These are phyloP conservation scores for Colletotrichum limetticola DNA, from an alignment of 2,329 filamentous ascomycete species.

Conservation along the genomic window DNA sequence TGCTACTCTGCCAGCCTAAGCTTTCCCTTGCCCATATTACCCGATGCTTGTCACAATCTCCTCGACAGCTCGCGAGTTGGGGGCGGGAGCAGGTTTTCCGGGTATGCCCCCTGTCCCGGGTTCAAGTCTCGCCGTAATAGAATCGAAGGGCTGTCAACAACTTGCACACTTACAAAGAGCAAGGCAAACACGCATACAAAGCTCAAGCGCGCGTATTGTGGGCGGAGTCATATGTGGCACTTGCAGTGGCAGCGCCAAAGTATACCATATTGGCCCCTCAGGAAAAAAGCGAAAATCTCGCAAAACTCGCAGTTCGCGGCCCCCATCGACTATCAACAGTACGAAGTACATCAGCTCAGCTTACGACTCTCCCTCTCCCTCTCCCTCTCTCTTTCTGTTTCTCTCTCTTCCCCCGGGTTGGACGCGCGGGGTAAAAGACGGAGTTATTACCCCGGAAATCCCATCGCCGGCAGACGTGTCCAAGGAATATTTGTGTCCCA, in stretches of 20 bases:
- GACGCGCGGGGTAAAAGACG: constrained; percentile 25
- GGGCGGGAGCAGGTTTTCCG: no score
- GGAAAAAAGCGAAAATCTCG: neutral
- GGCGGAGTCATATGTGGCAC: neutral
- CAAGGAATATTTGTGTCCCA: neutral
- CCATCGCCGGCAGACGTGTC: neutral
- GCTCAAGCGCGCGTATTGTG: neutral
- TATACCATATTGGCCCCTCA: neutral
- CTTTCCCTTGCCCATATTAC: neutral
- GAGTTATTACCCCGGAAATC: constrained; percentile 22
- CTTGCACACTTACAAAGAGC: no score
- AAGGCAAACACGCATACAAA: no score
- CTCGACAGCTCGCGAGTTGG: neutral
- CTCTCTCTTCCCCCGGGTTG: neutral
- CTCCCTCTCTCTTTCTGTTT: neutral
- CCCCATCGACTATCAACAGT: neutral
- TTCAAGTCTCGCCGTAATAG: no score
- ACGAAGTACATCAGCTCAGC: neutral
- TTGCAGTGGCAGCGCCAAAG: neutral
- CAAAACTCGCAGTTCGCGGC: neutral
- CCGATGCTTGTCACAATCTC: neutral
- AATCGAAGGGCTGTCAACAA: no score
- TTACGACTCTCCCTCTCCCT: neutral
- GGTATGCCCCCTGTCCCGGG: no score
- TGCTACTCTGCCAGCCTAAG: neutral